A percentile compares a stretch with the other conserved stretches of the same genome.
These are phyloP conservation scores for Sarcomyxa edulis DNA, from an alignment of 768 basidiomycete species.

Conservation along the genomic window DNA sequence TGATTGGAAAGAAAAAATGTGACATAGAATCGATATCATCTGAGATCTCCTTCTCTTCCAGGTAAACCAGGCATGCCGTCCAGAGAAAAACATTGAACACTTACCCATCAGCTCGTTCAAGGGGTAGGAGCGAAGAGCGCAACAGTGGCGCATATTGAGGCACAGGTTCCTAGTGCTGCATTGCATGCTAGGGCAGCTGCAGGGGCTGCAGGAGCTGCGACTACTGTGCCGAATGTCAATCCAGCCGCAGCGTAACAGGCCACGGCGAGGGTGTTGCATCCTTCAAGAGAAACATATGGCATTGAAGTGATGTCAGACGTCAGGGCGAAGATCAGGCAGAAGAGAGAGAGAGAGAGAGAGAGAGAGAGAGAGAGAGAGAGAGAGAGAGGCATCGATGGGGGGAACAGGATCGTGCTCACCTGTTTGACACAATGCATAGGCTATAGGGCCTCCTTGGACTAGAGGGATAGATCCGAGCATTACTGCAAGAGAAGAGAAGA, in stretches of 20 bases:
- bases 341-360: too few relatives aligned
- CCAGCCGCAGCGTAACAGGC: constrained; percentile 41
- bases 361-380: too few relatives aligned
- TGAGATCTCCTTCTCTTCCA: too few relatives aligned
- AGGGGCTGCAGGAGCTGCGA: constrained; percentile 30
- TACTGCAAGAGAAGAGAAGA: too few relatives aligned
- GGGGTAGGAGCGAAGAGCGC: constrained; percentile 31
- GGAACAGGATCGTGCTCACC: constrained; percentile 18
- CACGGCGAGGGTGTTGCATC: constrained; percentile 28
- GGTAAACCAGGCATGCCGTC: too few relatives aligned
- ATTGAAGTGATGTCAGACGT: too few relatives aligned
- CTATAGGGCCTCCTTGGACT: constrained; percentile 32
- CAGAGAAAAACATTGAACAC: too few relatives aligned
- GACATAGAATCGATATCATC: too few relatives aligned
- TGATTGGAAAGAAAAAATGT: too few relatives aligned
- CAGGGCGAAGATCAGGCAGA: too few relatives aligned
- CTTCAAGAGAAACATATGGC: constrained; percentile 11
- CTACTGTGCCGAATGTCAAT: constrained; percentile 34
- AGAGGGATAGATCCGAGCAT: too few relatives aligned
- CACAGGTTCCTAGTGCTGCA: constrained; percentile 34
- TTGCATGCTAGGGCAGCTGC: constrained; percentile 37
- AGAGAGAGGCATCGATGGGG: not conserved
- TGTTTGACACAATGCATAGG: constrained; percentile 38
- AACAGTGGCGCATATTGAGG: constrained; percentile 31
- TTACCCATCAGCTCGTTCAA: too few relatives aligned